Evolutionary conservation across 2,329 filamentous ascomycete species (phyloP), one percentile per base, ranked within the genome.

Genomic region (Diaporthe capsici): DNA sequence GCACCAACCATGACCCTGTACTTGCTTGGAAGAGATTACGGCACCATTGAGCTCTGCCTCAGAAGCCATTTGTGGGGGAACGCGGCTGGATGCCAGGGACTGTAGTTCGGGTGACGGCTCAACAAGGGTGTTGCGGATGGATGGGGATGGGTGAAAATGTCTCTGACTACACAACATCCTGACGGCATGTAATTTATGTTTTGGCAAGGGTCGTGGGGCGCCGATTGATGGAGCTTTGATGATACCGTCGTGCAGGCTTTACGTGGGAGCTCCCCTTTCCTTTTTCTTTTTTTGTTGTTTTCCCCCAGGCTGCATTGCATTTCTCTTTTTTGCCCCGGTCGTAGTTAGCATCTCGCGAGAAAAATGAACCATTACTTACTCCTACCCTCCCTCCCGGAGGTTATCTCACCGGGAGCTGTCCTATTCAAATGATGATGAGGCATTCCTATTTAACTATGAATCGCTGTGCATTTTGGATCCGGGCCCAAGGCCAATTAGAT

Each of bases 201-300:
- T 63, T 58, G 73, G 68, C 60, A 49, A 57, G 68, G 67, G 65
- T 71, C 51, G 51, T 42, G 37, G 44, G 73, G 51, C 61, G 63
- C 61, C 70, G 53, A 28, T 51, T 73, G 53, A 70, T 65, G 70
- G 70, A 73, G 72, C 34, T 67, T 71, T 75, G 73, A 76, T 76
- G 70, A 76, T 73, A 76, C 75, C 73, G 75, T 53, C 67, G 70
- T 71, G 73, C 73, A 71, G 12, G 55, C n/a, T 34, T 63, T 49
- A 37, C 53, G 47, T 51, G 51, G 57, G 22, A 25, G 44, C 44
- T 9, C 63, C 44, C 22, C 7, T 6, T 68, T 47, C 37, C 39
- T 8, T 8, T 34, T 34, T 34, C 8, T 28, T 22, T 47, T 44
- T n/a, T 28, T 28, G 12, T 28, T 49, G 28, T 53, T 37, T 44